phyloP scores from a whole-genome alignment of 2,329 filamentous ascomycete species.

The Penicillium crustosum region DNA sequence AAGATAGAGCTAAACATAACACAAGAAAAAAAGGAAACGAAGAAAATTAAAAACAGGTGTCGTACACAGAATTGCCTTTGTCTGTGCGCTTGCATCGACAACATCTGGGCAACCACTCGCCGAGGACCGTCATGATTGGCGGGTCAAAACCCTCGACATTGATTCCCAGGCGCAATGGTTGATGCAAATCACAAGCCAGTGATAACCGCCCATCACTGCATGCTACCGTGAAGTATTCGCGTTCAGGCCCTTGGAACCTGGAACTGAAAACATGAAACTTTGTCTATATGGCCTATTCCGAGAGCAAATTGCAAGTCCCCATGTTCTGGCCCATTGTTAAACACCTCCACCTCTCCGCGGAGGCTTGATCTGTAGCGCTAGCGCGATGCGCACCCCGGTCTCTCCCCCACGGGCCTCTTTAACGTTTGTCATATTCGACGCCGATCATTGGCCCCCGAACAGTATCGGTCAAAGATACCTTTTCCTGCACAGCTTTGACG shows the following conservation, averaged over 20 bases:
- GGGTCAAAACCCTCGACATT: conserved; percentile 7
- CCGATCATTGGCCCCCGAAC: not conserved
- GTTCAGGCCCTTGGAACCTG: not conserved
- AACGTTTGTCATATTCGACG: not conserved
- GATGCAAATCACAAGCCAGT: conserved; percentile 9
- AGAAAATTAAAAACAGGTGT: not conserved
- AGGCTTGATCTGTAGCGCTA: not conserved
- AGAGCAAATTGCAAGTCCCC: not conserved
- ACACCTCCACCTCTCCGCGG: not conserved
- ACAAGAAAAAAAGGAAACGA: too few species aligned
- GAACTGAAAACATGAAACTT: not conserved
- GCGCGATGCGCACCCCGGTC: not conserved
- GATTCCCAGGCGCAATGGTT: not conserved
- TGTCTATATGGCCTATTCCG: not conserved
- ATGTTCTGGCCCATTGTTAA: not conserved
- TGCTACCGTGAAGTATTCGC: conserved; percentile 11
- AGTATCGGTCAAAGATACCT: not conserved
- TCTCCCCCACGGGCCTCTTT: not conserved
- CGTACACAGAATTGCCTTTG: conserved; percentile 9
- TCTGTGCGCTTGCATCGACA: conserved; percentile 16
- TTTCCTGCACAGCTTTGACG: not conserved
- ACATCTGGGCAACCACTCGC: not conserved
- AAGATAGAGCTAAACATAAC: not conserved
- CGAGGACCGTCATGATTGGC: conserved; percentile 13
- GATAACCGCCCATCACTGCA: conserved; percentile 15